Conservation (phyloP, 129 eudicot species). For the Deinandra increscens region DNA sequence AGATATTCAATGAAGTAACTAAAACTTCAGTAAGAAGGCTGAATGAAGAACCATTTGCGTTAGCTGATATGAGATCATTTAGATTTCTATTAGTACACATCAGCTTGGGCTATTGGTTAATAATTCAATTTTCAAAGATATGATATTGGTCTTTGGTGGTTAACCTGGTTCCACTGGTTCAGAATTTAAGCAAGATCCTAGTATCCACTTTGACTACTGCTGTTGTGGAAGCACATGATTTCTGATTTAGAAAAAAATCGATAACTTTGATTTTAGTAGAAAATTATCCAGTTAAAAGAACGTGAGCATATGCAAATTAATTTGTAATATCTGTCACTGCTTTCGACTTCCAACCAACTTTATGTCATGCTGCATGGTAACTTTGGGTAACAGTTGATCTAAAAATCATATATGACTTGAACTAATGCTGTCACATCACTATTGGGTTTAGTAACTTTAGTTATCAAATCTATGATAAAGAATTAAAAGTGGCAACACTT, state of each 20-base stretch:
- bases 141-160: background rate
- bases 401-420: background rate
- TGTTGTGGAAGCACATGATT: background rate
- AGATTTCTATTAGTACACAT: conserved; percentile 11
- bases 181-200: background rate
- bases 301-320: conserved; percentile 16
- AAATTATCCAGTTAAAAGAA: background rate
- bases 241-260: background rate
- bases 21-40: conserved; percentile 12
- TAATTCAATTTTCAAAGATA: background rate
- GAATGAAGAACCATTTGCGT: conserved; percentile 2
- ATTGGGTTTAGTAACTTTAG: conserved; percentile 6
- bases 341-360: conserved; percentile 10
- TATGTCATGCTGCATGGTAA: conserved; percentile 12
- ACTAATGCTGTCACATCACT: conserved; percentile 14
- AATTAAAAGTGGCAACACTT: conserved; percentile 10
- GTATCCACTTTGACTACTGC: background rate
- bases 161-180: conserved; percentile 10
- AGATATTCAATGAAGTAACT: conserved; percentile 2
- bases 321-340: background rate
- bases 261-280: conserved; percentile 8
- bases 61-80: conserved; percentile 7
- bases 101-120: conserved; percentile 7
- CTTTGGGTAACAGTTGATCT: background rate
- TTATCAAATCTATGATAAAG: conserved; percentile 9